Conservation (phyloP, 2,329 filamentous ascomycete genomes). For the Clonostachys solani region DNA sequence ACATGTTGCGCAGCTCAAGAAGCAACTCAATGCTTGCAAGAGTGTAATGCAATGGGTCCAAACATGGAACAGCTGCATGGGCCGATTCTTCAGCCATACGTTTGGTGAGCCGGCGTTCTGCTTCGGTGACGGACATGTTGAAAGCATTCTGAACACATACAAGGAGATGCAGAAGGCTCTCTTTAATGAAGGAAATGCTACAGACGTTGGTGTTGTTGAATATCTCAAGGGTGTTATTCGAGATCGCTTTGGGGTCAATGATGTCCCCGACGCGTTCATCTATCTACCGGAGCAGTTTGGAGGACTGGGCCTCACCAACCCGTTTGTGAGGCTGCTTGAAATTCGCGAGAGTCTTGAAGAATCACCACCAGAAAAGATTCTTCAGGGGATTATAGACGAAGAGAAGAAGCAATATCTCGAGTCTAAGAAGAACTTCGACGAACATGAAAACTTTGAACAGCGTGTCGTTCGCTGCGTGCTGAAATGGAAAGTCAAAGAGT, state of each 20-base stretch:
- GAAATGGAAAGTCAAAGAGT: neutral
- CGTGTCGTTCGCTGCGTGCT: neutral
- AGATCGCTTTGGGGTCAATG: conserved; percentile 24
- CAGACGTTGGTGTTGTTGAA: conserved; percentile 13
- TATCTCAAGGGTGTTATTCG: conserved; percentile 21
- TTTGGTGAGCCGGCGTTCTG: conserved; percentile 39
- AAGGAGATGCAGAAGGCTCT: conserved; percentile 30
- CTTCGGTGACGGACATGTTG: conserved; percentile 37
- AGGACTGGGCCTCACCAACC: conserved; percentile 39
- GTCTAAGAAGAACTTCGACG: neutral
- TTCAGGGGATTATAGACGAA: neutral
- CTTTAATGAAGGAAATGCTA: conserved; percentile 17
- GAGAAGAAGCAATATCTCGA: neutral
- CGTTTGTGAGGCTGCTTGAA: conserved; percentile 34
- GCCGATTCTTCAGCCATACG: conserved; percentile 38
- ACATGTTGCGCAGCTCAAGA: conserved; percentile 49
- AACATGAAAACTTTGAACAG: neutral
- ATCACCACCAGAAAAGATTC: neutral
- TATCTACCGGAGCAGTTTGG: conserved; percentile 39
- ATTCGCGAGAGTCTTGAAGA: conserved; percentile 17
- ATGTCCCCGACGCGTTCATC: conserved; percentile 40
- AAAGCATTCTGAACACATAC: conserved; percentile 35
- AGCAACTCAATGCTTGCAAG: conserved; percentile 47
- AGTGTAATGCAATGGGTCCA: conserved; percentile 34
- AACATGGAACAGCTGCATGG: conserved; percentile 40